Percentiles rank a stretch among this genome's conserved stretches.
These are phyloP conservation scores for Fusarium fracticaudum DNA, from an alignment of 2,329 filamentous ascomycete genomes.

Conservation along the genomic window DNA sequence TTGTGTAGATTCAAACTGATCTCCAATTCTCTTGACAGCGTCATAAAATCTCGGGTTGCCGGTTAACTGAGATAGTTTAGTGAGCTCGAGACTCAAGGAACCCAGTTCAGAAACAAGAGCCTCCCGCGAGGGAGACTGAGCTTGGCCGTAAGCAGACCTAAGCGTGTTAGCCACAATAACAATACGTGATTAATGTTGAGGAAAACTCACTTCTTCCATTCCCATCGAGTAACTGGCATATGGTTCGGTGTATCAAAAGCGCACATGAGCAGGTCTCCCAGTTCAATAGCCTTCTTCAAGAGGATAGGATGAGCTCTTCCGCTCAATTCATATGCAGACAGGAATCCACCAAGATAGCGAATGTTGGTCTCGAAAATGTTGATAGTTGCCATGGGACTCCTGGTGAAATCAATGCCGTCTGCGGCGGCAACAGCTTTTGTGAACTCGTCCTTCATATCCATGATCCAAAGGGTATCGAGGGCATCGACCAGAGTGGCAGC, in stretches of 20 bases:
- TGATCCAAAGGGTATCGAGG: conserved; percentile 75
- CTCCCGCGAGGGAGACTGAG: conserved; percentile 35
- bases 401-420: conserved; percentile 67
- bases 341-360: conserved; percentile 72
- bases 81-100: conserved; percentile 69
- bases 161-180: conserved; percentile 12
- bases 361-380: conserved; percentile 76
- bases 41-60: conserved; percentile 70
- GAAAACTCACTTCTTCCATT: conserved; percentile 42
- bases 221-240: conserved; percentile 58
- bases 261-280: conserved; percentile 69
- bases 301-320: conserved; percentile 57
- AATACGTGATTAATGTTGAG: neutral
- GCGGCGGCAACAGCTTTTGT: conserved; percentile 67
- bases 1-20: conserved; percentile 65
- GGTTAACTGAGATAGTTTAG: conserved; percentile 71
- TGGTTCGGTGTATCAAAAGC: conserved; percentile 74
- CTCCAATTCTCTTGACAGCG: conserved; percentile 65
- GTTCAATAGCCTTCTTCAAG: conserved; percentile 68
- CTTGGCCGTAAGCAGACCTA: conserved; percentile 39
- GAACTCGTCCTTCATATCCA: conserved; percentile 72
- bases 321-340: conserved; percentile 73
- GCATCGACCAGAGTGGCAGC: conserved; percentile 71
- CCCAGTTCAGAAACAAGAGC: conserved; percentile 51
- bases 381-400: conserved; percentile 56